Conservation (phyloP, 192 early-diverging fungal species). For the Backusella mclennaniae region DNA sequence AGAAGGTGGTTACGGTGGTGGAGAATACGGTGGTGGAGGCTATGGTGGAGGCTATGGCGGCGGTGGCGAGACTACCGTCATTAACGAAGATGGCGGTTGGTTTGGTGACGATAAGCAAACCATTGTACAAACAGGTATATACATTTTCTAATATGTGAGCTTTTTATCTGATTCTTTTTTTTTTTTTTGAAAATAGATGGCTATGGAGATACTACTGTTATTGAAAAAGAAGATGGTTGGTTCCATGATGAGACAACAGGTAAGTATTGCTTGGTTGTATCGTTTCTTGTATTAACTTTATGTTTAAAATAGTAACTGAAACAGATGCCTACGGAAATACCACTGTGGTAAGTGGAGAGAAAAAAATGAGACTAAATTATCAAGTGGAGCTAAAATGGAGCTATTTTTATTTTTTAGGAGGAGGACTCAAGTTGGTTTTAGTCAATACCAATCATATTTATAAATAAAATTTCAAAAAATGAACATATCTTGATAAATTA, state of each 20-base stretch:
- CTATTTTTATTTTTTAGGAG: background rate
- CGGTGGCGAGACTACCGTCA: conserved; percentile 26
- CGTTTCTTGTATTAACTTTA: background rate
- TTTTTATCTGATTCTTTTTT: background rate
- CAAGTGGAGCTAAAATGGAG: background rate
- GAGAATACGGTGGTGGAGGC: background rate
- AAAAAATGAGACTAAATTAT: background rate
- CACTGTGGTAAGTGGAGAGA: conserved; percentile 3
- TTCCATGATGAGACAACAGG: conserved; percentile 26
- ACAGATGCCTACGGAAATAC: conserved; percentile 34
- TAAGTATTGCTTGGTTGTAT: background rate
- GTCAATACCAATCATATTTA: background rate
- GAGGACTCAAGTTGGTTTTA: conserved; percentile 10
- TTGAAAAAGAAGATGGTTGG: conserved; percentile 32
- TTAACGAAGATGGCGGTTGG: conserved; percentile 31
- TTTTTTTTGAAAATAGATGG: conserved; percentile 15
- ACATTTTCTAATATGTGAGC: background rate
- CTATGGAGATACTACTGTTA: conserved; percentile 27
- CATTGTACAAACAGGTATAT: conserved; percentile 21
- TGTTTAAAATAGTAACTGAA: conserved; percentile 21
- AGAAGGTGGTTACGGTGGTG: background rate
- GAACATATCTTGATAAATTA: background rate
- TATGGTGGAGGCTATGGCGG: background rate
- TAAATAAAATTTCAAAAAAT: background rate
- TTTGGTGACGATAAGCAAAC: conserved; percentile 32